Evolutionary conservation across 177 flowering plant genomes (phyloP).

Genomic region (Telopea speciosissima): DNA sequence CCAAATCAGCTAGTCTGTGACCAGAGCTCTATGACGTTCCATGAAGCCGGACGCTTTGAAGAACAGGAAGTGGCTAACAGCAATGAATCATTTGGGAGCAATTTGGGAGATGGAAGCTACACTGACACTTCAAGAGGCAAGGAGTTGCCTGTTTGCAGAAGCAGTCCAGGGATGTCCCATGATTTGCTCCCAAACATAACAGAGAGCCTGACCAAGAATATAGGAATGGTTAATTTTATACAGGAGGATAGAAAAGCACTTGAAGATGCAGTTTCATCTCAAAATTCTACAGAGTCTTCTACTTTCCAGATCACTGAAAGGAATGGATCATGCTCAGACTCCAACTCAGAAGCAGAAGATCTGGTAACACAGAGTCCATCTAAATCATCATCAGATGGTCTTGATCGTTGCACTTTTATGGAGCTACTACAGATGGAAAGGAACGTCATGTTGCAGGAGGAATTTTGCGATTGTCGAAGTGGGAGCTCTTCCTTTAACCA

Average conservation of each 20-base stretch:
- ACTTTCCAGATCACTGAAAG: constrained; percentile 16
- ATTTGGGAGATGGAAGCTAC: not conserved
- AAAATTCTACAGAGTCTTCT: constrained; percentile 40
- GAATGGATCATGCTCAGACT: constrained; percentile 37
- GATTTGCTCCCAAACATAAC: constrained; percentile 11
- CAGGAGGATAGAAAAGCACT: constrained; percentile 21
- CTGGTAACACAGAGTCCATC: constrained; percentile 12
- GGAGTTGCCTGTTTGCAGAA: not conserved
- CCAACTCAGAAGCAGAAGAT: constrained; percentile 51
- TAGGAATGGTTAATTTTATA: constrained; percentile 16
- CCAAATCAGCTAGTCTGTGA: constrained; percentile 13
- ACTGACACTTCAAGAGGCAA: constrained; percentile 2
- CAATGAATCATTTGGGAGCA: constrained; percentile 22
- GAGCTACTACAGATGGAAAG: constrained; percentile 24
- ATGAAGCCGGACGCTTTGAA: constrained; percentile 8
- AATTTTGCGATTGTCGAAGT: constrained; percentile 16
- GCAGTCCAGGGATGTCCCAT: constrained; percentile 1
- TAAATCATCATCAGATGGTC: not conserved
- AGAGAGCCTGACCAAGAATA: not conserved
- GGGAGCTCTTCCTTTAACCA: constrained; percentile 16
- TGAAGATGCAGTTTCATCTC: constrained; percentile 47
- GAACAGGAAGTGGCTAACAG: constrained; percentile 16
- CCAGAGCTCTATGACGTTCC: constrained; percentile 15
- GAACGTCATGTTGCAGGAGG: constrained; percentile 21
- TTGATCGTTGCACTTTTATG: constrained; percentile 12